A percentile compares a stretch with the other conserved stretches of the same genome.
phyloP scores from a whole-genome alignment of 1,284 basidiomycete species.

The Trametes sp. region DNA sequence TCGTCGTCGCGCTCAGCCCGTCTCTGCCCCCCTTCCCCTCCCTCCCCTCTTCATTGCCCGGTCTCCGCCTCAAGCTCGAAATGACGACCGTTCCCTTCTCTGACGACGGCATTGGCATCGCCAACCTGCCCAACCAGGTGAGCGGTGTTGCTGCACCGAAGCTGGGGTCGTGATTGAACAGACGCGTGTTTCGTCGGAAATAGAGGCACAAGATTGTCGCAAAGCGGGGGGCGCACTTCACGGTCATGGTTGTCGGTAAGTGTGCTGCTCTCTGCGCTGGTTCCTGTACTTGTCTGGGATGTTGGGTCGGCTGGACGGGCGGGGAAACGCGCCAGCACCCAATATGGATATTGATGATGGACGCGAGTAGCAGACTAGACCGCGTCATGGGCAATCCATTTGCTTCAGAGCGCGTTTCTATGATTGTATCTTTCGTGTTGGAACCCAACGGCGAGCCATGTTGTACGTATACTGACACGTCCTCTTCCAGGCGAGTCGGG shows the following conservation, averaged over 20 bases:
- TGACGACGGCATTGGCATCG: slow-evolving; percentile 87
- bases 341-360: neutral
- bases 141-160: slow-evolving; percentile 30
- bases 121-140: slow-evolving; percentile 98
- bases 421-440: no score
- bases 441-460: no score
- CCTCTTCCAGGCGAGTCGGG: slow-evolving; percentile 84
- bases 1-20: slow-evolving; percentile 21
- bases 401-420: no score
- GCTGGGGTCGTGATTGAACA: slow-evolving; percentile 12
- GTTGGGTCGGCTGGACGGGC: neutral
- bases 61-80: slow-evolving; percentile 5
- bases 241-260: slow-evolving; percentile 98
- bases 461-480: neutral
- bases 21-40: slow-evolving; percentile 5
- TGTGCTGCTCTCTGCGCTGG: slow-evolving; percentile 33
- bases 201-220: slow-evolving; percentile 97
- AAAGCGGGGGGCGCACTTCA: slow-evolving; percentile 97
- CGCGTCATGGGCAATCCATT: no score
- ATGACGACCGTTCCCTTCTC: slow-evolving; percentile 41
- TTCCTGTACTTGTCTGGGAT: neutral
- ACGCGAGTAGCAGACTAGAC: neutral
- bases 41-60: slow-evolving; percentile 2
- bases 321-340: slow-evolving; percentile 2
- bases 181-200: slow-evolving; percentile 32